Base-by-base conservation (phyloP, 331 rosid genomes). In the Rosa hybrid region DNA sequence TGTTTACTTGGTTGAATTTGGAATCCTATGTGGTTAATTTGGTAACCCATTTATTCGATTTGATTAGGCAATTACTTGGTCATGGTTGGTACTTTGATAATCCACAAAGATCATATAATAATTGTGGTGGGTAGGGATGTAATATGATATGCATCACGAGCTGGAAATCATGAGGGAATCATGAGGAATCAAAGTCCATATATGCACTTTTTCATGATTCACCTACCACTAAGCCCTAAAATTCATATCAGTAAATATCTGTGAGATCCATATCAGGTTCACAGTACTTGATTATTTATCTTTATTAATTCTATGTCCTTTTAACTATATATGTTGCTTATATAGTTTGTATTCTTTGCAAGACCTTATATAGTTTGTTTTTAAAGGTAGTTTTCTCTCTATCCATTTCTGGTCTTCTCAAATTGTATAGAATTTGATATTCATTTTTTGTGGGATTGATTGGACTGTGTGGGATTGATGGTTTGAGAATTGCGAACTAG, bases 221-320 rank as follows among this genome's bases (percentile, higher is more conserved):
- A 82, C 83, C 84, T 76, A 84, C 73, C 84, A 78, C 60, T 79
- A 30, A 79, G 86, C 50, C 65, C 41, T 44, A 27, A 27, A 27
- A 27, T 34, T 34, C 38, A 34, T 34, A 14, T 65, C 23, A 34
- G 46, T 34, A 3, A 65, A 34, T 34, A 34, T 65, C 18, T 65
- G 45, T 5, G 71, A 65, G 14, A 34, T 27, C 30, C 30, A 27
- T 27, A 27, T 27, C 30, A 27, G 30, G 30, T 27, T 34, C n/a
- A 13, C 45, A 41, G 51, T 41, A 18, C 1, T 11, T n/a, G 4
- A 69, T 42, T 12, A 42, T 75, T 60, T 21, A 60, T 20, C 79
- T 25, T 76, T 44, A 42, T 20, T 20, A 21, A 39, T 20, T 18
- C 50, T 4, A 3, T 59, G 27, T 16, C 21, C 5, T 75, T 75